These are phyloP conservation scores for Asparagopsis taxiformis DNA, from an alignment of 31 red algal genomes.

Conservation along the genomic window DNA sequence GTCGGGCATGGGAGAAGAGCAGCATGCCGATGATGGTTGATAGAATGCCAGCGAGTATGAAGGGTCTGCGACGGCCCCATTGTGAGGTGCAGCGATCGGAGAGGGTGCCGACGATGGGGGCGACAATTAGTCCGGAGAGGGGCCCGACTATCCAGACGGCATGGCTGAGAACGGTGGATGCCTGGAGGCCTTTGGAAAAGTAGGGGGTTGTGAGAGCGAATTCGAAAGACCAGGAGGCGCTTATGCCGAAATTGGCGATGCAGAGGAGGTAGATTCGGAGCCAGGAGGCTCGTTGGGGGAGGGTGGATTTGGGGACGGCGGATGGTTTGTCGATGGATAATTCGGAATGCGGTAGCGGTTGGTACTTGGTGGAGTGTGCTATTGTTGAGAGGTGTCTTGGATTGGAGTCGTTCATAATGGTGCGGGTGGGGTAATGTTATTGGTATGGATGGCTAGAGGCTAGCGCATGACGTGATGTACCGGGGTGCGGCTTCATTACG, in stretches of 20 bases:
- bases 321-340: too few species aligned
- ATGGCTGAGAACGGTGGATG: conserved; percentile 33
- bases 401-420: too few species aligned
- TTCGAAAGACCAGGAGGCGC: conserved; percentile 32
- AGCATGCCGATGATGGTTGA: conserved; percentile 53
- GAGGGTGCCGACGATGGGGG: conserved; percentile 68
- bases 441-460: too few species aligned
- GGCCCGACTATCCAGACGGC: conserved; percentile 69
- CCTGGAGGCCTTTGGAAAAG: conserved; percentile 31
- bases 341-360: too few species aligned
- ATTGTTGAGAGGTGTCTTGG: too few species aligned
- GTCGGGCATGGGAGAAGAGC: conserved; percentile 40
- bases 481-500: too few species aligned
- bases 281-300: conserved; percentile 18
- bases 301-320: too few species aligned
- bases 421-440: too few species aligned
- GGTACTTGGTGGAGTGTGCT: too few species aligned
- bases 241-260: conserved; percentile 56
- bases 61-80: conserved; percentile 69
- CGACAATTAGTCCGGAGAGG: conserved; percentile 67
- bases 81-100: conserved; percentile 47
- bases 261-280: conserved; percentile 35
- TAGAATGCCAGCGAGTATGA: conserved; percentile 62
- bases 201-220: conserved; percentile 53
- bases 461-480: too few species aligned